phyloP scores from a whole-genome alignment of 306 rosid species.

The cucumber (Cucumis sativus) region Cucumber_9930_V3 NC_026657.2:38094001-38094500 shows the following conservation, averaged over 20 bases:
- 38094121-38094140: too few relatives aligned
- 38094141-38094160: too few relatives aligned
- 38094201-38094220: constrained; percentile 46
- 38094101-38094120: too few relatives aligned
- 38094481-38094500: constrained; percentile 80
- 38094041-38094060: background rate
- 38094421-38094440: constrained; percentile 68
- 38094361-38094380: background rate
- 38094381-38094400: background rate
- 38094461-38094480: constrained; percentile 61
- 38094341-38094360: background rate
- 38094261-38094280: too few relatives aligned
- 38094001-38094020: background rate
- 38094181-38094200: constrained; percentile 77
- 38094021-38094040: background rate
- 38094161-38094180: background rate
- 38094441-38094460: constrained; percentile 85
- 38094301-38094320: background rate
- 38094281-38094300: background rate
- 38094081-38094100: too few relatives aligned
- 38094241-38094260: too few relatives aligned
- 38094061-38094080: background rate
- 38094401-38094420: constrained; percentile 62
- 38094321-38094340: background rate
- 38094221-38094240: background rate